Conservation (phyloP, 345 rosid species). For the Hypericum perforatum region DNA sequence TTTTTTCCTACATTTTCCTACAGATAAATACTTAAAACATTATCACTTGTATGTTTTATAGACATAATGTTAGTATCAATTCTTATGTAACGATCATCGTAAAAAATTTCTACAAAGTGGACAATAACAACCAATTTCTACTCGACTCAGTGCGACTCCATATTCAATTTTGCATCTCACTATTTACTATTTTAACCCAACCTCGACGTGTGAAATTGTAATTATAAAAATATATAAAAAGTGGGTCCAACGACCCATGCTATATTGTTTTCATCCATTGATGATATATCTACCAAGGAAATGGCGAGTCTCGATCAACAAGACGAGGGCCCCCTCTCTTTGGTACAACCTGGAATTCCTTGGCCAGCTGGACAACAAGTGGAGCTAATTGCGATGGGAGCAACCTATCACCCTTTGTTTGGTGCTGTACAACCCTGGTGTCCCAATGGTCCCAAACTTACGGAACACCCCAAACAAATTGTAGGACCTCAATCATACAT, state of each 20-base stretch:
- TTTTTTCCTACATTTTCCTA: too few species aligned
- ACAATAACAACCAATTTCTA: too few species aligned
- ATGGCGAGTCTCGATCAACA: constrained; percentile 8
- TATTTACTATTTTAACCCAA: background rate
- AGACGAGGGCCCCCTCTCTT: constrained; percentile 7
- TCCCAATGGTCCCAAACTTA: constrained; percentile 30
- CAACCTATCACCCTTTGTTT: constrained; percentile 10
- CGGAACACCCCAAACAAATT: constrained; percentile 10
- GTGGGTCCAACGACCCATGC: constrained; percentile 6
- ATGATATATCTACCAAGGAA: constrained; percentile 8
- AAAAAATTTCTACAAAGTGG: too few species aligned
- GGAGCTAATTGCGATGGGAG: constrained; percentile 12
- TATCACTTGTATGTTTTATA: too few species aligned
- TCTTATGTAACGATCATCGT: too few species aligned
- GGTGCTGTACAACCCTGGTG: background rate
- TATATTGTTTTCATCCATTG: constrained; percentile 10
- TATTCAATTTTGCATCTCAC: background rate
- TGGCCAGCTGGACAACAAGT: constrained; percentile 25
- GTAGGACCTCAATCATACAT: constrained; percentile 8
- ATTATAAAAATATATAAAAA: background rate
- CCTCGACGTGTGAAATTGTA: background rate
- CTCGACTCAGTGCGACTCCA: too few species aligned
- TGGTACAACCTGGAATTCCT: constrained; percentile 12
- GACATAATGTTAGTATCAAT: too few species aligned
- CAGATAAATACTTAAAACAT: too few species aligned